A percentile compares a stretch with the other conserved stretches of the same genome.
These are phyloP conservation scores for Podila epigama DNA, from an alignment of 192 early-diverging fungal genomes.

Conservation along the genomic window DNA sequence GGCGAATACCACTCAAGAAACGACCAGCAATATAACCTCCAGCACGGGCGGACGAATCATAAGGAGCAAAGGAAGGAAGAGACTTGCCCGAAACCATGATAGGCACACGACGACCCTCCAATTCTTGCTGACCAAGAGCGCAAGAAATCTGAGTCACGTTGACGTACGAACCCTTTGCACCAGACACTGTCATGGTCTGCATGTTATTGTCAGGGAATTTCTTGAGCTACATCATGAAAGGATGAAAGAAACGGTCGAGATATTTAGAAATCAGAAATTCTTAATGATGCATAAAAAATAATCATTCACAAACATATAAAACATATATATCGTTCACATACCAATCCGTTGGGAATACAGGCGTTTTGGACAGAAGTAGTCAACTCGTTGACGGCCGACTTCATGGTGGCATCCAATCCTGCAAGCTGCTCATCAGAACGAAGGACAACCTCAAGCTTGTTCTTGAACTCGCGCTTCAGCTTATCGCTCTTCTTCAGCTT, in stretches of 20 bases:
- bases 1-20: slow-evolving; percentile 98
- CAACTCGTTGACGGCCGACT: slow-evolving; percentile 80
- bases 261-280: too few species aligned
- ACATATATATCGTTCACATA: slow-evolving; percentile 21
- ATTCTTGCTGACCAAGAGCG: slow-evolving; percentile 95
- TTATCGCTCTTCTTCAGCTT: slow-evolving; percentile 31
- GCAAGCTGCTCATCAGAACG: slow-evolving; percentile 86
- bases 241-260: neutral
- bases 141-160: slow-evolving; percentile 98
- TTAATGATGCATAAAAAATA: neutral
- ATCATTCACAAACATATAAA: neutral
- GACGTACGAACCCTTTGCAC: slow-evolving; percentile 96
- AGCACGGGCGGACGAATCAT: slow-evolving; percentile 87
- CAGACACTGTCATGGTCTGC: slow-evolving; percentile 98
- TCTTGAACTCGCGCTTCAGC: slow-evolving; percentile 65
- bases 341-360: slow-evolving; percentile 77
- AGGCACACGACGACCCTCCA: slow-evolving; percentile 98
- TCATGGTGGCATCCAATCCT: slow-evolving; percentile 89
- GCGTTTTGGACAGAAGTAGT: slow-evolving; percentile 80
- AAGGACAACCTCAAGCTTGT: slow-evolving; percentile 85
- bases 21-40: slow-evolving; percentile 97
- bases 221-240: slow-evolving; percentile 50
- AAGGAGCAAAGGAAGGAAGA: slow-evolving; percentile 92
- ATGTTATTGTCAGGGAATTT: slow-evolving; percentile 97
- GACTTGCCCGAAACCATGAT: slow-evolving; percentile 98